These are phyloP conservation scores for Ascosphaera apis DNA, from an alignment of 2,329 filamentous ascomycete genomes.

Conservation along the genomic window DNA sequence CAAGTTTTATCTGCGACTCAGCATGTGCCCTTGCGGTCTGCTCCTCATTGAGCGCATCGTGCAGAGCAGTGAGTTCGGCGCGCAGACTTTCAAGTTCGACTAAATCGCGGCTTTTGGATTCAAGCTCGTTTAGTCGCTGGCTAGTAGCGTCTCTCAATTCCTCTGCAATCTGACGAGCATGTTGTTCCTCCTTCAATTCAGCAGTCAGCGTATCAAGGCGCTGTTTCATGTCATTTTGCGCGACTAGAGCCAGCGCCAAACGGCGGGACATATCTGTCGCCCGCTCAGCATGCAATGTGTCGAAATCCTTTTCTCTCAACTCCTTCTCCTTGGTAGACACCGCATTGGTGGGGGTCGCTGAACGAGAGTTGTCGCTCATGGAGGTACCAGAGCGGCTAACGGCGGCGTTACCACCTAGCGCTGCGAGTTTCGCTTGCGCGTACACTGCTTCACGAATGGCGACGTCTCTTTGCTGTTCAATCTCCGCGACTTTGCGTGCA, in stretches of 20 bases:
- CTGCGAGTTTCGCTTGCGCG: slow-evolving; percentile 76
- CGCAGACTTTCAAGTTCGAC: slow-evolving; percentile 61
- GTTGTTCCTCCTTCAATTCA: slow-evolving; percentile 62
- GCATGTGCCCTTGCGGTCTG: slow-evolving; percentile 57
- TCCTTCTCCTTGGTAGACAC: slow-evolving; percentile 30
- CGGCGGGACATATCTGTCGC: slow-evolving; percentile 56
- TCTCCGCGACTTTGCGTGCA: slow-evolving; percentile 73
- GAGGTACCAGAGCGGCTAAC: slow-evolving; percentile 35
- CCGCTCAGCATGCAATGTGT: slow-evolving; percentile 35
- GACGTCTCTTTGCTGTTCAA: slow-evolving; percentile 80
- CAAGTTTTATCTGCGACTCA: slow-evolving; percentile 45
- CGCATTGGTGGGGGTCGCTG: slow-evolving; percentile 5
- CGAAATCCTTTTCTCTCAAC: slow-evolving; percentile 34
- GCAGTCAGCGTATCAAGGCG: slow-evolving; percentile 43
- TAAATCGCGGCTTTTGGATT: slow-evolving; percentile 58
- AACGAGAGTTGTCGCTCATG: slow-evolving; percentile 20
- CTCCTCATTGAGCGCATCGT: slow-evolving; percentile 60
- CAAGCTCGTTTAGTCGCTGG: slow-evolving; percentile 60
- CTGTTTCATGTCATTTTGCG: slow-evolving; percentile 60
- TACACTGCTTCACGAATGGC: slow-evolving; percentile 92
- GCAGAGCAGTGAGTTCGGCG: slow-evolving; percentile 58
- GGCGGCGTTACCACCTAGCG: slow-evolving; percentile 33
- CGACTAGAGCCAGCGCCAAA: slow-evolving; percentile 55
- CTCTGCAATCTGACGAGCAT: slow-evolving; percentile 62
- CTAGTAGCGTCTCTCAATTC: slow-evolving; percentile 67